Evolutionary conservation across 2,329 filamentous ascomycete genomes (phyloP), one percentile per base, ranked within the genome.

Genomic region (Xylariaceae sp.): DNA sequence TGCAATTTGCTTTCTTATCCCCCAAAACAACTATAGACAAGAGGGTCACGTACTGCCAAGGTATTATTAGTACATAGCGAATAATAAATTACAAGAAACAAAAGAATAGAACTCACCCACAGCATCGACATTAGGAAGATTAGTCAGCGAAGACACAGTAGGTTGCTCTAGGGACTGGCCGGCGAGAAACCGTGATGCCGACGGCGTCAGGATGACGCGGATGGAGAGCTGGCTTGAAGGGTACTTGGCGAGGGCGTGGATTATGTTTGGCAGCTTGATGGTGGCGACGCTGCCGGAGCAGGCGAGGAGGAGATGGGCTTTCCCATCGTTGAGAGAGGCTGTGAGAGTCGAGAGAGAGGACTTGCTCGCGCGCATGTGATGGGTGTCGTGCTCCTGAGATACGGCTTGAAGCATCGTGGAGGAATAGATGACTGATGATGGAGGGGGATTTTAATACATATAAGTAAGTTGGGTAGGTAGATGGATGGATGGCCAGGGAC

Each of bases 91-190:
- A 4, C 8, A 14, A 16, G 14, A 24, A 4, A 36, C n/a, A 34
- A 41, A 36, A 21, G 11, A n/a, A 4, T 2, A 24, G 6, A 24
- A 58, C 60, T 60, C 29, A 62, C 60, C 60, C 50, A 97, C 81
- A 17, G 81, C 90, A 39, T 96, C 92, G 6, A 98, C 90, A 62
- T 89, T 88, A 3, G 87, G 84, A 4, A 91, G 74, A 2, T 74
- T 66, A 11, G 78, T 74, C 4, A 97, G 76, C 0, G 82, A 74
- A 0, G 79, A 75, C 2, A 95, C 72, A 0, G 81, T 78, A 0
- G 93, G 92, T 72, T 97, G 92, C 73, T 97, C 93, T 3, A 74
- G 70, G 29, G 86, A 85, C 71, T 96, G 91, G 24, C 89, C 90
- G 11, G 79, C 79, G 0, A 98, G 85, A 72, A 98, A 98, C 26